Conservation (phyloP, 805 yeast species). For the Lipomyces japonicus region DNA sequence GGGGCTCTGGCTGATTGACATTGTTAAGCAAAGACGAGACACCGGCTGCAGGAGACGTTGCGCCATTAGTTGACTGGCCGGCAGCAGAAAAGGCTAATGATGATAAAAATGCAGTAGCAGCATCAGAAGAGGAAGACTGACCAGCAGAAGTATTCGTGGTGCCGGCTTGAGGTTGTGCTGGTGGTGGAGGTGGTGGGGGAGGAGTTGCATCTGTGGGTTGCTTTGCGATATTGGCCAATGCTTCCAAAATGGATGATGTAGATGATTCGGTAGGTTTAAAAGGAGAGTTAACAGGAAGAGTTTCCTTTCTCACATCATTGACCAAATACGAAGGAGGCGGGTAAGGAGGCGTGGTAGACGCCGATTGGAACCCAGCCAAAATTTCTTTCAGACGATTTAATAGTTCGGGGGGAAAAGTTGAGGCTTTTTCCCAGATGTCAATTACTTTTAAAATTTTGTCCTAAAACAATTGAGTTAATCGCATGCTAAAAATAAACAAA, state of each 20-base stretch:
- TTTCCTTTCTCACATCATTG: constrained; percentile 7
- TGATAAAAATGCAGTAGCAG: constrained; percentile 10
- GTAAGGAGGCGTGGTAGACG: constrained; percentile 64
- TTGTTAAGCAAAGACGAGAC: background rate
- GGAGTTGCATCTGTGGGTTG: constrained; percentile 39
- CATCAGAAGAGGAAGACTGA: constrained; percentile 5
- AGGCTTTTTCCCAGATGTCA: constrained; percentile 88
- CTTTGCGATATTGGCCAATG: constrained; percentile 59
- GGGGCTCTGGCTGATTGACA: constrained; percentile 2
- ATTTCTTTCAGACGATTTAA: constrained; percentile 55
- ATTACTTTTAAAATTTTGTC: constrained; percentile 79
- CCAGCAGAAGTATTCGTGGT: no score
- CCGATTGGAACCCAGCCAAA: constrained; percentile 40
- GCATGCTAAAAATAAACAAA: background rate
- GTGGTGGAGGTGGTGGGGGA: constrained; percentile 35
- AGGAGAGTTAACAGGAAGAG: constrained; percentile 12
- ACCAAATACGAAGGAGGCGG: constrained; percentile 49
- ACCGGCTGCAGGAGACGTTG: background rate
- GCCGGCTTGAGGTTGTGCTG: background rate
- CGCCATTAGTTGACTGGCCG: background rate
- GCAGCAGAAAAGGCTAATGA: background rate
- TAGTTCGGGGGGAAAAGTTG: constrained; percentile 61
- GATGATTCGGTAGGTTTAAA: constrained; percentile 38
- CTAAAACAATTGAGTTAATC: constrained; percentile 9
- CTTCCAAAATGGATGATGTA: constrained; percentile 64